Percentiles rank a stretch among this genome's conserved stretches.
These are phyloP conservation scores for Avicennia marina DNA, from an alignment of 257 asterid genomes.

Conservation along the genomic window DNA sequence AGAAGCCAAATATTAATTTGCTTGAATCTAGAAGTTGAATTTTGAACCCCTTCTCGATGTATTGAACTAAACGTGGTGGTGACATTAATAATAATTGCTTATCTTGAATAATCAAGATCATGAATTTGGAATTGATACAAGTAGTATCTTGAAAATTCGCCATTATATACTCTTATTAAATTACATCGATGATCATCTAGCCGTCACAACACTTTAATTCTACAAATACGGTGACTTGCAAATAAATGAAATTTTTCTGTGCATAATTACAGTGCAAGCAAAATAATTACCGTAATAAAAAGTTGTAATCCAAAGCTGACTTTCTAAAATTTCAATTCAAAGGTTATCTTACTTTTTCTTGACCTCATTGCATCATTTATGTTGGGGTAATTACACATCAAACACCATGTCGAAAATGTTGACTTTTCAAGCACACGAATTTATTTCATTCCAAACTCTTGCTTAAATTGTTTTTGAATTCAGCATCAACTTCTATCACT, in stretches of 20 bases:
- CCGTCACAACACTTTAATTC: background rate
- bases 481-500: background rate
- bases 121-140: too few species aligned
- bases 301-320: slow-evolving; percentile 6
- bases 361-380: slow-evolving; percentile 13
- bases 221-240: too few species aligned
- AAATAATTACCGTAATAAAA: background rate
- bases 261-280: too few species aligned
- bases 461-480: slow-evolving; percentile 7
- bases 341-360: background rate
- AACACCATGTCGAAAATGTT: slow-evolving; percentile 1
- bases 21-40: too few species aligned
- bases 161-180: too few species aligned
- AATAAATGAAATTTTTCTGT: background rate
- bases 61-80: too few species aligned
- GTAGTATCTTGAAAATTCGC: too few species aligned
- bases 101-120: too few species aligned
- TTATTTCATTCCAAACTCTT: background rate
- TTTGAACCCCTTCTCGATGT: too few species aligned
- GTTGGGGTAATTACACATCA: background rate
- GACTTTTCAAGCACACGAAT: background rate
- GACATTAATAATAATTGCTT: too few species aligned
- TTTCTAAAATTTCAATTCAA: background rate
- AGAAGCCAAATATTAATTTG: too few species aligned
- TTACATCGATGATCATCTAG: too few species aligned